Base-by-base conservation (phyloP, 2,329 filamentous ascomycete genomes). In the Talaromyces sp. region DNA sequence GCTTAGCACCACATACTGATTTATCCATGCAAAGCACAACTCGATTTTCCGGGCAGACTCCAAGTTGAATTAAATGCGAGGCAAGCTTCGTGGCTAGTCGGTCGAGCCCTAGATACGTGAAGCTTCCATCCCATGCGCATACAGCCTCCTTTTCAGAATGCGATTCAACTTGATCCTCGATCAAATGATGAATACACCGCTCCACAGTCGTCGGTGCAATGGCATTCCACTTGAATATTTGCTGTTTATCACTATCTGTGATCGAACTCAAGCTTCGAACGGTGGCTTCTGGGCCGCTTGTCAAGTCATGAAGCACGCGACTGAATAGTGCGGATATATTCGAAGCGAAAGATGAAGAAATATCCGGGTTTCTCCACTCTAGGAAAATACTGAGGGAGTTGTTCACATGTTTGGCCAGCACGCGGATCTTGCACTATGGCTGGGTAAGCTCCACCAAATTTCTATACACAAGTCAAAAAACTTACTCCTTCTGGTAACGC, bases 281-380 rank as follows among this genome's bases (percentile, higher is more conserved):
- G 4, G 73, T 70, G 17, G 72, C 74, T 10, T 76, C 73, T 0
- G 80, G 78, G 3, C 72, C 69, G 2, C 75, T 72, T 13, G 85
- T 64, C 1, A 84, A 77, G 19, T 77, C 72, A 13, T 77, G 72
- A 17, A 87, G 71, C 0, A 84, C 80, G 27, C 80, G 77, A 44
- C 83, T 82, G 52, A 87, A 85, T 0, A 81, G 82, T 62, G 77
- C 77, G 17, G 81, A 78, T 2, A 87, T 72, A 55, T 81, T 82
- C 59, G 71, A 72, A 62, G 74, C 73, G 49, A 77, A 74, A 19
- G 74, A 70, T 9, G 67, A 67, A 4, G 73, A 73, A 64, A 76
- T 72, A 17, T 76, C 72, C 6, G 71, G 68, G 61, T 74, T 72
- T 63, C 71, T 73, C 72, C 72, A 77, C 66, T 77, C 75, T 1